Conservation (phyloP, 306 rosid genomes). For the Oxytropis ochrocephala region DNA sequence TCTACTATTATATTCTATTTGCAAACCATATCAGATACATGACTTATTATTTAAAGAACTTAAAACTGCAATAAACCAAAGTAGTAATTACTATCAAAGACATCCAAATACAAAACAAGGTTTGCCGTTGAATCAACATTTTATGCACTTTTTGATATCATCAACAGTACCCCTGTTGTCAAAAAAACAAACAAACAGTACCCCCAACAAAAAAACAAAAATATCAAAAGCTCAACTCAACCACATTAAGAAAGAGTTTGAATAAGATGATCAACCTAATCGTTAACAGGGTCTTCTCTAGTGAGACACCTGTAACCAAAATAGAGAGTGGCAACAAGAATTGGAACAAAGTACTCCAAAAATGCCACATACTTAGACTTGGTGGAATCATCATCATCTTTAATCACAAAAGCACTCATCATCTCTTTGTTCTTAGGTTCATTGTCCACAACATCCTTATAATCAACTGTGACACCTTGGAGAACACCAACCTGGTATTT, state of each 20-base stretch:
- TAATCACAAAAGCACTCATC: constrained; percentile 57
- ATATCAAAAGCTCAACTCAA: background rate
- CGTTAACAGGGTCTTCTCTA: background rate
- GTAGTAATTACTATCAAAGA: too few species aligned
- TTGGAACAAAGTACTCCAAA: constrained; percentile 36
- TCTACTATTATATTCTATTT: too few species aligned
- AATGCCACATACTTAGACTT: constrained; percentile 7
- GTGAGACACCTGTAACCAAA: constrained; percentile 37
- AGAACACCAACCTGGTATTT: constrained; percentile 55
- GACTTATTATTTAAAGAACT: too few species aligned
- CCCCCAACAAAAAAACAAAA: background rate
- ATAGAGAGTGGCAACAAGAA: constrained; percentile 35
- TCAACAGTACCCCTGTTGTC: background rate
- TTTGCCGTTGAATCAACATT: background rate
- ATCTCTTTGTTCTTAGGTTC: constrained; percentile 38
- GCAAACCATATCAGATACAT: too few species aligned
- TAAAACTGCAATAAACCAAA: too few species aligned
- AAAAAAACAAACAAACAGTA: too few species aligned
- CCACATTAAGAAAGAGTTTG: background rate
- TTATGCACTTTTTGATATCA: background rate
- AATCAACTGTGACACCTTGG: constrained; percentile 31
- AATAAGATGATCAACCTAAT: background rate
- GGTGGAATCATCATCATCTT: constrained; percentile 28
- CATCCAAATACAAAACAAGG: background rate
- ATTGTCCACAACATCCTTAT: constrained; percentile 18